Base-by-base conservation (phyloP, 2,329 filamentous ascomycete genomes). In the Colletotrichum sp. region DNA sequence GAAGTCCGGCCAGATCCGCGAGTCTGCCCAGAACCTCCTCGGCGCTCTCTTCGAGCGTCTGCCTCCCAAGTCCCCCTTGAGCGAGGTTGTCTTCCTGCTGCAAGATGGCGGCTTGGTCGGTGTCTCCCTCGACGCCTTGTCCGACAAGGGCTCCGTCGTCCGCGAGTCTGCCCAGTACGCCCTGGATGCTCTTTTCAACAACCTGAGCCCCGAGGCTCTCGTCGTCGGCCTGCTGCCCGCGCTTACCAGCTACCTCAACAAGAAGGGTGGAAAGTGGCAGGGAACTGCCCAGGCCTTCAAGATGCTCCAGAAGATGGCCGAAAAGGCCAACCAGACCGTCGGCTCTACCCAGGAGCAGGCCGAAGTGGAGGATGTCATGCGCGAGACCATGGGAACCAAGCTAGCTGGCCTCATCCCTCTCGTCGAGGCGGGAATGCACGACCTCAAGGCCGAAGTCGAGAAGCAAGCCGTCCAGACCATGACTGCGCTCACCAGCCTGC, bases 261-360 rank as follows among this genome's bases (percentile, higher is more conserved):
- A 95, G 86, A 92, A 92, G 82, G 94, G 95, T 18, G 96, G 95
- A 79, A 99, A 99, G 87, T 99, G 97, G 97, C 97, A 99, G 87
- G 97, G 97, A 76, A 95, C 95, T 18, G 95, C 98, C 69, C 96
- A 94, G 76, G 97, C 95, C 61, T 94, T 94, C 83, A 93, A 94
- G 84, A 85, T 99, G 78, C 87, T 99, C 74, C 96, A 97, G 83
- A 95, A 93, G 85, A 98, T 99, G 94, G 97, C 97, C 64, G 95
- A 98, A 83, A 98, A 98, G 89, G 95, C 96, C 55, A 94, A 98
- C 89, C 93, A 98, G 84, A 93, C 94, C 71, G 92, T 95, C 77
- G 96, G 95, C 75, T 86, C 84, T 79, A 95, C 92, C 82, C 94
- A 94, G 84, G 96, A 98, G 83, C 93, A 97, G 83, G 95, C 98